Base-by-base conservation (phyloP, 345 rosid genomes). In the Populus simonii region DNA sequence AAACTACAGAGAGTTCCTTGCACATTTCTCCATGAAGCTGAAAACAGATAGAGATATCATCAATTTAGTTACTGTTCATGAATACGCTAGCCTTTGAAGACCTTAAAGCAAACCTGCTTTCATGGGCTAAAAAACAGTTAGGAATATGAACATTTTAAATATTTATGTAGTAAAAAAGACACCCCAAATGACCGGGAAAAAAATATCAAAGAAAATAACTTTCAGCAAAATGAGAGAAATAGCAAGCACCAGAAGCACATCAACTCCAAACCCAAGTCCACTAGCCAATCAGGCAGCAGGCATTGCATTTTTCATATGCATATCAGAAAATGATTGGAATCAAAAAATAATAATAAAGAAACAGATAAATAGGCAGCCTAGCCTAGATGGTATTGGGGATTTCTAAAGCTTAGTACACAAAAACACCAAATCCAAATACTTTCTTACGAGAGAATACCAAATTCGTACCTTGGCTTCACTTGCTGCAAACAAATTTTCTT, bases 21-120 rank as follows among this genome's bases (percentile, higher is more conserved):
- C 95, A 94, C 97, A 96, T 89, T 36, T 85, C 93, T 85, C 97
- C 97, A 86, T 96, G 99, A 80, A 96, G 87, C 99, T 96, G 88
- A 78, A 79, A 29, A 78, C 53, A 35, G 20, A 7, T 22, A 45
- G 17, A 43, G 3, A 39, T 16, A 29, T 57, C 31, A 68, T 83
- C 78, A 72, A 73, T 80, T 31, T 66, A 66, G 70, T 33, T 17
- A 36, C 49, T 61, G 7, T 59, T 59, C 22, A n/a, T 76, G 29
- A 51, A 69, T 69, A 8, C 27, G 45, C 67, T 9, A 33, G 6
- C 11, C 31, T 17, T 23, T 1, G 25, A 39, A 76, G n/a, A 51
- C 22, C 2, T 25, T 18, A 1, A 22, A 51, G 12, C 36, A n/a
- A 57, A 29, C 11, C 1, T 53, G n/a, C 59, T 43, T 61, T 71